Percentiles rank a stretch among this genome's conserved stretches.
Conservation (phyloP, 2,329 filamentous ascomycete genomes). For the Dothistroma pini region DNA sequence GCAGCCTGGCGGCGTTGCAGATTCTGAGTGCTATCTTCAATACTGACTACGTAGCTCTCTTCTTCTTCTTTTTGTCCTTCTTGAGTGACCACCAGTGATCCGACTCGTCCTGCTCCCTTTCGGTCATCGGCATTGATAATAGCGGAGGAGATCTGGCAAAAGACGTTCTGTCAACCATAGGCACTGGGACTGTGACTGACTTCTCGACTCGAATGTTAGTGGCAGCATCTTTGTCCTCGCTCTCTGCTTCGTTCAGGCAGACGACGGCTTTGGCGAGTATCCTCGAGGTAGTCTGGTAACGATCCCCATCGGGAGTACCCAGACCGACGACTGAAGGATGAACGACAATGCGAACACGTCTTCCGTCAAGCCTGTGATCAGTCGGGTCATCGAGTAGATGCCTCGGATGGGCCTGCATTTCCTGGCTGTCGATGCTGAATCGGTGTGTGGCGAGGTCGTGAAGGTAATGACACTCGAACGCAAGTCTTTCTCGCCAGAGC, state of each 20-base stretch:
- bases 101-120: neutral
- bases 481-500: conserved; percentile 6
- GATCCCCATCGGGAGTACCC: conserved; percentile 11
- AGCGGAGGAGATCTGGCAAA: neutral
- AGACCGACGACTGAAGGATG: conserved; percentile 9
- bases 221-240: neutral
- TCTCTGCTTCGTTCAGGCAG: conserved; percentile 1
- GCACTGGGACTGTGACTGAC: neutral
- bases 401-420: conserved; percentile 8
- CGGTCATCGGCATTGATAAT: neutral
- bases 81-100: neutral
- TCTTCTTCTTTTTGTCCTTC: neutral
- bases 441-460: neutral
- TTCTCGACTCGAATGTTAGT: neutral
- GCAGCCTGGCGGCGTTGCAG: neutral
- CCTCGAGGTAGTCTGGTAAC: neutral
- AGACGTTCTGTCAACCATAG: neutral
- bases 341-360: conserved; percentile 3
- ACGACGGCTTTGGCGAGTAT: conserved; percentile 11
- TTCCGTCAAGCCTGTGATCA: conserved; percentile 11
- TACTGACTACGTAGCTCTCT: neutral
- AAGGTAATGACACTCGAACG: conserved; percentile 1
- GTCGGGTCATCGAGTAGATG: conserved; percentile 10
- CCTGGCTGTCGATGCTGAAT: conserved; percentile 5
- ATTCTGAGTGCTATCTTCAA: neutral